These are phyloP conservation scores for Prunus mongolica DNA, from an alignment of 306 rosid species.

Conservation along the genomic window DNA sequence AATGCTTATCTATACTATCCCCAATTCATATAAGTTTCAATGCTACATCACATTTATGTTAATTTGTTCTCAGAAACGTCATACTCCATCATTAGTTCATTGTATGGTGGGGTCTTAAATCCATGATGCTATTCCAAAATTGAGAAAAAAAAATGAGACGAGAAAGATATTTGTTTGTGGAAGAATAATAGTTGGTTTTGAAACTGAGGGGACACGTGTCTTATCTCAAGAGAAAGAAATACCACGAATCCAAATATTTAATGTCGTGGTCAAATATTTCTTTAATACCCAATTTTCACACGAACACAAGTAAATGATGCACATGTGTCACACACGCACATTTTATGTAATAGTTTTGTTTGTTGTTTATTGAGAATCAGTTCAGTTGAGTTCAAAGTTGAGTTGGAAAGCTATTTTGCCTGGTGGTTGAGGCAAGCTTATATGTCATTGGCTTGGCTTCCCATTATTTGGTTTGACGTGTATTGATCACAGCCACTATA, in stretches of 20 bases:
- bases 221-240: neutral
- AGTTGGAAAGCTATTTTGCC: no score
- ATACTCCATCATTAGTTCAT: no score
- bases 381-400: neutral
- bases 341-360: neutral
- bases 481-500: neutral
- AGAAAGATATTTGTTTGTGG: no score
- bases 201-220: neutral
- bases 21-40: neutral
- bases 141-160: neutral
- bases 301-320: neutral
- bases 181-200: neutral
- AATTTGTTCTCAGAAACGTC: neutral
- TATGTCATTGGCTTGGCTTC: neutral
- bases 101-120: neutral
- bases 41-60: neutral
- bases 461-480: constrained; percentile 1
- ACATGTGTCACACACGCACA: neutral
- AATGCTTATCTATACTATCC: no score
- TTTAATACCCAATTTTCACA: neutral
- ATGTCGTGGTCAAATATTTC: neutral
- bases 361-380: no score
- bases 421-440: no score
- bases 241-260: neutral
- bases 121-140: neutral